These are phyloP conservation scores for Boletus sp. DNA, from an alignment of 768 basidiomycete genomes.

Conservation along the genomic window DNA sequence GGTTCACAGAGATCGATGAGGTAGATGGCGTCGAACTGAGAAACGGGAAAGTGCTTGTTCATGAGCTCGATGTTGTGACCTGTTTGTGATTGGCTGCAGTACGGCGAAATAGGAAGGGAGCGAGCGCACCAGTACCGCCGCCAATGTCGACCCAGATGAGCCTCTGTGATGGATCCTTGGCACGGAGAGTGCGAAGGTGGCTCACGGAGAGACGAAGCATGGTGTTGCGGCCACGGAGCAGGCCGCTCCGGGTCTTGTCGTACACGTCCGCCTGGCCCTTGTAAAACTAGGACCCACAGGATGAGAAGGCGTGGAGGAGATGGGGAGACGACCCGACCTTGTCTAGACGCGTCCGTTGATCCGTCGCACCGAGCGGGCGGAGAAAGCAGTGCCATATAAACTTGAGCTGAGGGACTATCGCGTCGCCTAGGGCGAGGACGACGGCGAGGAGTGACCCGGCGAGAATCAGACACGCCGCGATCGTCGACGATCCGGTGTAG, in stretches of 20 bases:
- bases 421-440: constrained; percentile 17
- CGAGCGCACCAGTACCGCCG: constrained; percentile 57
- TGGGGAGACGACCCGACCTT: constrained; percentile 28
- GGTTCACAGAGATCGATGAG: constrained; percentile 72
- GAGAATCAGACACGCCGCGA: constrained; percentile 28
- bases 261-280: constrained; percentile 68
- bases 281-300: constrained; percentile 46
- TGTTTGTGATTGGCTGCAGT: neutral
- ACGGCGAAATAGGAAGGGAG: neutral
- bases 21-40: constrained; percentile 64
- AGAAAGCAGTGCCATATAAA: constrained; percentile 53
- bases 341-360: constrained; percentile 44
- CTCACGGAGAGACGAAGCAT: constrained; percentile 67
- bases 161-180: constrained; percentile 38
- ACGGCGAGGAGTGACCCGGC: constrained; percentile 21
- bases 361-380: constrained; percentile 36
- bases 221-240: constrained; percentile 67
- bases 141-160: constrained; percentile 79
- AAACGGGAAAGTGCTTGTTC: constrained; percentile 56
- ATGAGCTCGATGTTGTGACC: constrained; percentile 69
- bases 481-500: constrained; percentile 29
- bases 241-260: constrained; percentile 57
- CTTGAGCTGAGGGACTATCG: constrained; percentile 39
- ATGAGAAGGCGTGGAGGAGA: neutral
- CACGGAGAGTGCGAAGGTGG: constrained; percentile 51